A percentile compares a stretch with the other conserved stretches of the same genome.
These are phyloP conservation scores for Smithsoniella earleae DNA, from an alignment of 163 green algal species.

Conservation along the genomic window DNA sequence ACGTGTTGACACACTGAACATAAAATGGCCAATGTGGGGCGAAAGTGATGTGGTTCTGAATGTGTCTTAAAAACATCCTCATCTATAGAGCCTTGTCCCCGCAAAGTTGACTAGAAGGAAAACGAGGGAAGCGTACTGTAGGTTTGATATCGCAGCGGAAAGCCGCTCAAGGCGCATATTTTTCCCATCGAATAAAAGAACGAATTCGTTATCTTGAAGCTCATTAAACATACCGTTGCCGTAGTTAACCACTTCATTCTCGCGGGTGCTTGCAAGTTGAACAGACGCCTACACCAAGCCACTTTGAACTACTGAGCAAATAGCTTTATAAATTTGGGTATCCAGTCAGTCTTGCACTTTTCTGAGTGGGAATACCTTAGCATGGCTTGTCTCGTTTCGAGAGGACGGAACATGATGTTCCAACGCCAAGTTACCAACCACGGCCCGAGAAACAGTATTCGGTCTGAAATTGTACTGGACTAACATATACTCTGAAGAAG, in stretches of 20 bases:
- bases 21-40: too few relatives aligned
- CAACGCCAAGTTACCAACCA: background rate
- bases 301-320: too few relatives aligned
- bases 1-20: too few relatives aligned
- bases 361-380: too few relatives aligned
- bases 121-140: background rate
- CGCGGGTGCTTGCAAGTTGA: background rate
- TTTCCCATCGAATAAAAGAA: slow-evolving; percentile 12
- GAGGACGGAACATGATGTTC: too few relatives aligned
- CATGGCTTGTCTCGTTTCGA: too few relatives aligned
- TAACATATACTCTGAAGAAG: background rate
- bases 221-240: background rate
- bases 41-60: too few relatives aligned
- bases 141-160: background rate
- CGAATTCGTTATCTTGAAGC: background rate
- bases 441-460: slow-evolving; percentile 4
- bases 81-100: too few relatives aligned
- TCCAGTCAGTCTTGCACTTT: too few relatives aligned
- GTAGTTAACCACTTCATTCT: background rate
- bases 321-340: too few relatives aligned
- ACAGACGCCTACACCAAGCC: background rate
- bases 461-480: background rate
- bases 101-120: too few relatives aligned
- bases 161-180: background rate
- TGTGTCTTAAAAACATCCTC: too few relatives aligned